Base-by-base conservation (phyloP, 495 filamentous ascomycete genomes). In the Oleoguttula mirabilis region DNA sequence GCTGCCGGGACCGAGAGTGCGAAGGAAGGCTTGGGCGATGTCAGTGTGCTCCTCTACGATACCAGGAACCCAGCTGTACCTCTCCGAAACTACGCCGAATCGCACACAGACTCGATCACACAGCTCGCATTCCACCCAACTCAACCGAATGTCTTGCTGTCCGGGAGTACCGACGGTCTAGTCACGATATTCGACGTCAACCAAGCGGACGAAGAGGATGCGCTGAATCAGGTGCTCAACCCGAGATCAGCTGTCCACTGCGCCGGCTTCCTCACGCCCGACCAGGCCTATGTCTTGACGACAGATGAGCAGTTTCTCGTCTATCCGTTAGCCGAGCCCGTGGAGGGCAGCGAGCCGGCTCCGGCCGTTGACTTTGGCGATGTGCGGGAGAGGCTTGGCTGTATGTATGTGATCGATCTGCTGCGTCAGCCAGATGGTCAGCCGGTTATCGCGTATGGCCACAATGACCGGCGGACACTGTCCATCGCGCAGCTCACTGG, bases 101-200 rank as follows among this genome's bases (percentile, higher is more conserved):
- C 83, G 36, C 88, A 96, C 60, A 88, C 80, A 41, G 88, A 96
- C 61, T 86, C 94, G 58, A 71, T 96, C 36, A 94, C 88, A 17
- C 78, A 84, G 65, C 79, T 84, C 38, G 47, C 54, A 41, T 50
- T 46, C 40, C 71, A 77, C 60, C 85, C 81, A 54, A 80, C 88
- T 62, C 79, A 80, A 30, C 69, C 73, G 24, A 64, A 71, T 38
- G 66, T 81, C 22, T 69, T 95, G 11, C 69, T 94, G 15, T 87
- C 84, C 22, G 86, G 85, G 45, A 87, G 82, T 39, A 94, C 86
- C n/a, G 90, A 98, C 65, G 83, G 83, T 11, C 73, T 95, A 0
- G 71, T 95, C 41, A 93, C 87, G 54, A 65, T 94, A 35, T 92
- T 82, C 63, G 77, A 95, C 57, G 79, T 73, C 11, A 68, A 65